Conservation (phyloP, 768 basidiomycete species). For the Roridomyces roridus region DNA sequence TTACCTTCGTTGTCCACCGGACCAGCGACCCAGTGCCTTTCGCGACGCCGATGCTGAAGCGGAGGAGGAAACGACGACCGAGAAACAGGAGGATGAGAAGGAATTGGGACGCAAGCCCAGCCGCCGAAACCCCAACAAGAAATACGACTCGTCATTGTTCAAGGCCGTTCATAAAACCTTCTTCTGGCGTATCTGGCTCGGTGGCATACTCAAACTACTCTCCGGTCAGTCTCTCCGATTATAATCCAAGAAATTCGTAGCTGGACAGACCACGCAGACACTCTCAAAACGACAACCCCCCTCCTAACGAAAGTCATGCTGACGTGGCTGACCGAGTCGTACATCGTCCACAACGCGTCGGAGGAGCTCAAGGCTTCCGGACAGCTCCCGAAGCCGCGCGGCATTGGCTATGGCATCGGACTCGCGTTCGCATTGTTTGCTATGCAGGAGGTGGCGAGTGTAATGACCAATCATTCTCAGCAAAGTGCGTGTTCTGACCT, state of each 20-base stretch:
- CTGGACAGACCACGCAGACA: slow-evolving; percentile 17
- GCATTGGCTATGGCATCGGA: slow-evolving; percentile 68
- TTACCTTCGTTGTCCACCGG: slow-evolving; percentile 49
- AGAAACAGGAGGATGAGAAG: slow-evolving; percentile 8
- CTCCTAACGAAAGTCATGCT: slow-evolving; percentile 64
- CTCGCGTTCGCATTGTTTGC: slow-evolving; percentile 60
- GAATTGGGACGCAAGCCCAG: slow-evolving; percentile 13
- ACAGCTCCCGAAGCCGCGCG: slow-evolving; percentile 44
- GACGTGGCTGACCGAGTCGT: slow-evolving; percentile 62
- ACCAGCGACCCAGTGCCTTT: slow-evolving; percentile 41
- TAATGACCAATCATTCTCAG: slow-evolving; percentile 53
- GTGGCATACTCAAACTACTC: slow-evolving; percentile 53
- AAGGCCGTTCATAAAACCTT: slow-evolving; percentile 55
- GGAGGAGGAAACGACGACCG: slow-evolving; percentile 12
- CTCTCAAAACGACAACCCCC: slow-evolving; percentile 40
- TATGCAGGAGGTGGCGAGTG: slow-evolving; percentile 60
- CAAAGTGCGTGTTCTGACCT: slow-evolving; percentile 38
- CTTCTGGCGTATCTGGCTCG: slow-evolving; percentile 50
- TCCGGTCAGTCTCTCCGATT: slow-evolving; percentile 36
- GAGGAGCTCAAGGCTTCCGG: slow-evolving; percentile 42
- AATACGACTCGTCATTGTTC: slow-evolving; percentile 57
- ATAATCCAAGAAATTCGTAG: neutral
- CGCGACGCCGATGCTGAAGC: slow-evolving; percentile 23
- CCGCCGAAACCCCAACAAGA: slow-evolving; percentile 15
- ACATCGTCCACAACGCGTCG: slow-evolving; percentile 43